Evolutionary conservation across 371 early-diverging fungal genomes (phyloP).

Genomic region (Circinella minor): DNA sequence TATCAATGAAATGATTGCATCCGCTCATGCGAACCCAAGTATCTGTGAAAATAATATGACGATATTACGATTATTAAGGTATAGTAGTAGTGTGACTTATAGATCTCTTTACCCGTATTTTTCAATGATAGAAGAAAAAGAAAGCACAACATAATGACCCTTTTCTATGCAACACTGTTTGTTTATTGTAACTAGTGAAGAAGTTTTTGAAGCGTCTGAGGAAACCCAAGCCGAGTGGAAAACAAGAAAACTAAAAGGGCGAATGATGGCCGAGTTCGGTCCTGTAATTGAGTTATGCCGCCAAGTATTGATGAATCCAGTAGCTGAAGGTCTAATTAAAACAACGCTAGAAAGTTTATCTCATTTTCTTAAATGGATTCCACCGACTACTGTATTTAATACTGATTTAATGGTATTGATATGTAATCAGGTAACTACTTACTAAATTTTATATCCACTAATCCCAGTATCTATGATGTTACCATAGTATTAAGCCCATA

Average conservation of each 20-base stretch:
- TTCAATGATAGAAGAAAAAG: constrained; percentile 2
- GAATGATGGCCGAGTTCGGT: constrained; percentile 86
- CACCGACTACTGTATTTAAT: constrained; percentile 93
- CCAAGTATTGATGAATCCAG: constrained; percentile 78
- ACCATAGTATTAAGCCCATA: neutral
- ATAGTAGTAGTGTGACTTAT: neutral
- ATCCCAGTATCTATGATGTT: neutral
- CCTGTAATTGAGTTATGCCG: constrained; percentile 38
- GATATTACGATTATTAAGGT: constrained; percentile 91
- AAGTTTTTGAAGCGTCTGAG: constrained; percentile 92
- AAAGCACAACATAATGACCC: too few relatives aligned
- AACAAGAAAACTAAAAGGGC: constrained; percentile 80
- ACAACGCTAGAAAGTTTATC: neutral
- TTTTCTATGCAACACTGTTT: too few relatives aligned
- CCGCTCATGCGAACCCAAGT: constrained; percentile 80
- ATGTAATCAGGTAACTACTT: neutral
- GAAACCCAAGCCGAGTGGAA: constrained; percentile 93
- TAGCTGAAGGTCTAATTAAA: constrained; percentile 79
- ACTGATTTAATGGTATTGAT: constrained; percentile 70
- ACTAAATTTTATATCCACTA: neutral
- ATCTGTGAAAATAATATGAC: constrained; percentile 97
- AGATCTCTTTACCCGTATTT: neutral
- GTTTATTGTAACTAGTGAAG: constrained; percentile 68
- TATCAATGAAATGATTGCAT: constrained; percentile 90
- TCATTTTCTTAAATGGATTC: constrained; percentile 92